Conservation (phyloP, 306 rosid species). For the Begonia loranthoides region DNA sequence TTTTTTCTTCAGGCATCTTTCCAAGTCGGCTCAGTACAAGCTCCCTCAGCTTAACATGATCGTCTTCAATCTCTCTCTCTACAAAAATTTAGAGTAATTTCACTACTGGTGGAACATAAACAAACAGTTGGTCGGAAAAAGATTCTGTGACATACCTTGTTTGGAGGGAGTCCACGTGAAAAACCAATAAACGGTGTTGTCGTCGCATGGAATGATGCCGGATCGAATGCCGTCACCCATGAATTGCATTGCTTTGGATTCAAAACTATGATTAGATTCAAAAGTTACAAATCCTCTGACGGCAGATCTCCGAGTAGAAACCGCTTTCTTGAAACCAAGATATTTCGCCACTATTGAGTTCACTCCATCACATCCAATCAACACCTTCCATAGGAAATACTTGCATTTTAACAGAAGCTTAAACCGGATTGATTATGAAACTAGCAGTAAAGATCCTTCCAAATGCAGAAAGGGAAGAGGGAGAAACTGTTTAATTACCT, state of each 20-base stretch:
- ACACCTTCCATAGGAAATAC: conserved; percentile 25
- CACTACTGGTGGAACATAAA: too few species aligned
- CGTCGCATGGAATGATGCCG: conserved; percentile 37
- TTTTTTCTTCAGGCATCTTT: conserved; percentile 25
- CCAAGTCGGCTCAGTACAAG: conserved; percentile 37
- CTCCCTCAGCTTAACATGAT: conserved; percentile 29
- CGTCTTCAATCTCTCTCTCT: conserved; percentile 29
- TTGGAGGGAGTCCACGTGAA: conserved; percentile 38
- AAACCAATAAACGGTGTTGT: conserved; percentile 38
- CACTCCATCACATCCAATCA: conserved; percentile 80
- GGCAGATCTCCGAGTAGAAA: conserved; percentile 32
- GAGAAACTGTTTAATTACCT: conserved; percentile 18
- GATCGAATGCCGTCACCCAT: conserved; percentile 45
- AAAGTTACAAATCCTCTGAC: conserved; percentile 33
- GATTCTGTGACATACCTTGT: conserved; percentile 26
- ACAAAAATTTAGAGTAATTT: background rate
- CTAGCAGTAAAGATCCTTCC: background rate
- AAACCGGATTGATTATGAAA: too few species aligned
- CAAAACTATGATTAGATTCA: conserved; percentile 20
- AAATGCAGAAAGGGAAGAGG: background rate
- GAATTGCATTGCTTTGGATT: conserved; percentile 21
- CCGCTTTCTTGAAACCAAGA: conserved; percentile 44
- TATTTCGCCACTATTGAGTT: conserved; percentile 64
- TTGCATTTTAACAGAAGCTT: background rate
- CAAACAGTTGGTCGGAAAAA: too few species aligned